Conservation (phyloP, 768 basidiomycete genomes). For the Phanerochaete sordida region DNA sequence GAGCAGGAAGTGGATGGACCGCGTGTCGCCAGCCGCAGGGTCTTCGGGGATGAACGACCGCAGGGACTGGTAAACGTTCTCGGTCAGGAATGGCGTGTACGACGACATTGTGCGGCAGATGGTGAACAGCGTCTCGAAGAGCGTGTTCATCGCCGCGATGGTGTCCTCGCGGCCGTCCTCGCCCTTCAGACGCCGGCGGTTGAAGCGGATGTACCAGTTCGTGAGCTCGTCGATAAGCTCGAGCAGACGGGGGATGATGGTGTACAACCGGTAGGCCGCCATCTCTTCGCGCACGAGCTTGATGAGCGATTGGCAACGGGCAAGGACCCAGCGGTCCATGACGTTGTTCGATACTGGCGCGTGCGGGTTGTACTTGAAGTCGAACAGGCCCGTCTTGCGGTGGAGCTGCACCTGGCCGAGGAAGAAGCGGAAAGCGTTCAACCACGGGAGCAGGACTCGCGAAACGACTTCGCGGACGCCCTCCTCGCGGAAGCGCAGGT, state of each 20-base stretch:
- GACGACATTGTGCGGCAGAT: slow-evolving; percentile 97
- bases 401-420: slow-evolving; percentile 87
- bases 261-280: slow-evolving; percentile 96
- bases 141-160: slow-evolving; percentile 82
- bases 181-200: slow-evolving; percentile 92
- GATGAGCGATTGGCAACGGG: slow-evolving; percentile 96
- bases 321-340: slow-evolving; percentile 99
- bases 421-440: slow-evolving; percentile 99
- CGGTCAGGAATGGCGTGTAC: slow-evolving; percentile 97
- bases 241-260: slow-evolving; percentile 91
- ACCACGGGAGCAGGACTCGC: slow-evolving; percentile 95
- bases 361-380: slow-evolving; percentile 87
- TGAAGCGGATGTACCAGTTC: slow-evolving; percentile 99
- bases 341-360: slow-evolving; percentile 84
- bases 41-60: slow-evolving; percentile 81
- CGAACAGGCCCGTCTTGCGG: slow-evolving; percentile 72
- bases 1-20: slow-evolving; percentile 92
- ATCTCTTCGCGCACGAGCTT: slow-evolving; percentile 89
- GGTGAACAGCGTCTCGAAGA: slow-evolving; percentile 94
- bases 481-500: slow-evolving; percentile 96
- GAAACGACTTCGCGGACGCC: slow-evolving; percentile 96
- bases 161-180: slow-evolving; percentile 91
- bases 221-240: slow-evolving; percentile 94
- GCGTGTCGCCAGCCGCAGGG: slow-evolving; percentile 65
- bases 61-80: slow-evolving; percentile 92